phyloP scores from a whole-genome alignment of 148 eudicot species.

The Amaranthus hypochondriacus region DNA sequence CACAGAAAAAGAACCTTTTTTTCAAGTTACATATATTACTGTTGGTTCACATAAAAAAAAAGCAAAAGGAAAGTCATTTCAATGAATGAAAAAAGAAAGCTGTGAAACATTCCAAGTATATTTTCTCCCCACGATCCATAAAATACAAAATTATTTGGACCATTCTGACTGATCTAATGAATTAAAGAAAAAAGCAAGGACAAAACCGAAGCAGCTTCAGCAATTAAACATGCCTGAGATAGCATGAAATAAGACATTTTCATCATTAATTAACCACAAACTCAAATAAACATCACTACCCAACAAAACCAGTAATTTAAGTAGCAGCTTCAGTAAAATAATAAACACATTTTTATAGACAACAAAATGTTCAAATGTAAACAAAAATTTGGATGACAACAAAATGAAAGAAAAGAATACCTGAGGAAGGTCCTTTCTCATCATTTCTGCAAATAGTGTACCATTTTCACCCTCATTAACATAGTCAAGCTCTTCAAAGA shows the following conservation, averaged over 20 bases:
- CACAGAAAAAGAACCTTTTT: too few relatives aligned
- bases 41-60: too few relatives aligned
- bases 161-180: too few relatives aligned
- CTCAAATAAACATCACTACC: background rate
- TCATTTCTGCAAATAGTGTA: slow-evolving; percentile 89
- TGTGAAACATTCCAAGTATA: too few relatives aligned
- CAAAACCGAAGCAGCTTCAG: background rate
- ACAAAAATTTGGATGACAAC: background rate
- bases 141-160: too few relatives aligned
- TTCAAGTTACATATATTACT: too few relatives aligned
- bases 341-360: background rate
- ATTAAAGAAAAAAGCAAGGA: too few relatives aligned
- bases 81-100: too few relatives aligned
- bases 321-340: background rate
- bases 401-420: slow-evolving; percentile 25
- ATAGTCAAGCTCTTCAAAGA: slow-evolving; percentile 99
- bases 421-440: slow-evolving; percentile 97
- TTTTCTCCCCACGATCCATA: too few relatives aligned
- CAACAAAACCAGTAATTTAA: too few relatives aligned
- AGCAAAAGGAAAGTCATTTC: too few relatives aligned
- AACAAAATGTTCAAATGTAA: too few relatives aligned
- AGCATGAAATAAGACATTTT: background rate
- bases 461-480: slow-evolving; percentile 98
- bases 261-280: background rate
- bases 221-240: background rate